These are phyloP conservation scores for Pelargonium myrrhifolium DNA, from an alignment of 441 rosid genomes.

Conservation along the genomic window DNA sequence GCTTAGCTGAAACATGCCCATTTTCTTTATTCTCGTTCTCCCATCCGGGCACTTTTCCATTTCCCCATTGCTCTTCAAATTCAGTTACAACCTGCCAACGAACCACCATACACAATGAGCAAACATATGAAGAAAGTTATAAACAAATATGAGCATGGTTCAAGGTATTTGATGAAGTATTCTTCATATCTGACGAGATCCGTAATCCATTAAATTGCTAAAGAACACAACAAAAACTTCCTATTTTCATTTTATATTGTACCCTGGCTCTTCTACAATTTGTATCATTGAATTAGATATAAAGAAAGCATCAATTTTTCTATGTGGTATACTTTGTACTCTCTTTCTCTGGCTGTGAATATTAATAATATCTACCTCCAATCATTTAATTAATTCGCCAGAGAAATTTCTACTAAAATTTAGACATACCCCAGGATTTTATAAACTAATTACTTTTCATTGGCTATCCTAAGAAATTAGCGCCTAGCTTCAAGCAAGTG, in stretches of 20 bases:
- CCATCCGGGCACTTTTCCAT: constrained; percentile 55
- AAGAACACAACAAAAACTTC: not conserved
- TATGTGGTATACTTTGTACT: not conserved
- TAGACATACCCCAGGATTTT: not conserved
- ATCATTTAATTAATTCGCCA: not conserved
- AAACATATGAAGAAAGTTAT: constrained; percentile 6
- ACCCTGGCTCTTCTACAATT: not conserved
- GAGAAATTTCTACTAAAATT: not conserved
- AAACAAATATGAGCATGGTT: not conserved
- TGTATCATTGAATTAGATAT: not conserved
- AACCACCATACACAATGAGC: constrained; percentile 13
- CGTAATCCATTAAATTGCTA: not conserved
- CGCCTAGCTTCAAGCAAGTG: not conserved
- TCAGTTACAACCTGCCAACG: constrained; percentile 57
- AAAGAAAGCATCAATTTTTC: not conserved
- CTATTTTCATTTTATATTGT: not conserved
- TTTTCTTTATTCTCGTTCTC: constrained; percentile 49
- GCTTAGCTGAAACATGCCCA: constrained; percentile 39
- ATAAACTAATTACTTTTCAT: too few species aligned
- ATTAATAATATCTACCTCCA: not conserved
- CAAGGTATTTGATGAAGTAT: not conserved
- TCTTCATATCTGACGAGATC: not conserved
- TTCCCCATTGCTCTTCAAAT: constrained; percentile 71
- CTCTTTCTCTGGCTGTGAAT: not conserved
- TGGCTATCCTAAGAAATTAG: too few species aligned